Evolutionary conservation across 306 rosid species (phyloP).

Genomic region (Pterocarpus santalinus): DNA sequence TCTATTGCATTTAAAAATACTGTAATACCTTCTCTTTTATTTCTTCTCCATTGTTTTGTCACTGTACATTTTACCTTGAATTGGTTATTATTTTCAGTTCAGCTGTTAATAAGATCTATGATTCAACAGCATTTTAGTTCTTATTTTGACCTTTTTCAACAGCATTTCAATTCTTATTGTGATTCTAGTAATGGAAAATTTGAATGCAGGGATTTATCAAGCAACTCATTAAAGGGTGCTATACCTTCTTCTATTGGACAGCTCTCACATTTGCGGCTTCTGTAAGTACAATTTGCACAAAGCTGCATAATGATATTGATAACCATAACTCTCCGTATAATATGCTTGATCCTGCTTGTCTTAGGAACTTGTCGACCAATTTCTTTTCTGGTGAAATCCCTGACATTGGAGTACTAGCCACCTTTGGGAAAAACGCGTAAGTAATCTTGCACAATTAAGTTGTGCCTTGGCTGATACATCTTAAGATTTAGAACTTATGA

Average conservation of each 20-base stretch:
- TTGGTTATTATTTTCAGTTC: neutral
- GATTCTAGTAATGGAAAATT: neutral
- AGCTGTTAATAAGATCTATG: neutral
- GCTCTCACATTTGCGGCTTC: slow-evolving; percentile 54
- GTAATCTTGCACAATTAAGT: slow-evolving; percentile 35
- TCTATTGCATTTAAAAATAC: slow-evolving; percentile 68
- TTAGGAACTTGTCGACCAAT: slow-evolving; percentile 80
- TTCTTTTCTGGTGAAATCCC: slow-evolving; percentile 79
- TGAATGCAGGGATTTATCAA: slow-evolving; percentile 66
- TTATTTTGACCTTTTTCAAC: neutral
- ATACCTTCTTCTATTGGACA: slow-evolving; percentile 81
- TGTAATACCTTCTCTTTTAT: slow-evolving; percentile 51
- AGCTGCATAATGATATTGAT: neutral
- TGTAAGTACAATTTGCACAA: slow-evolving; percentile 56
- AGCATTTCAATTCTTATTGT: neutral
- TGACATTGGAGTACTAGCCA: slow-evolving; percentile 71
- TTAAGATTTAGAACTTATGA: neutral
- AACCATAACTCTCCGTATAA: neutral
- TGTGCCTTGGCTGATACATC: neutral
- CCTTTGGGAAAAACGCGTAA: slow-evolving; percentile 67
- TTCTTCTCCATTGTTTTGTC: neutral
- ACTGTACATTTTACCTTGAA: neutral
- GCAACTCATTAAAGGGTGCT: slow-evolving; percentile 74
- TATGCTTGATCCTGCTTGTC: slow-evolving; percentile 26
- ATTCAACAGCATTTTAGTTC: neutral